A percentile compares a stretch with the other conserved stretches of the same genome.
Evolutionary conservation across 805 yeast genomes (phyloP).

Genomic region (Metschnikowia dekortorum): DNA sequence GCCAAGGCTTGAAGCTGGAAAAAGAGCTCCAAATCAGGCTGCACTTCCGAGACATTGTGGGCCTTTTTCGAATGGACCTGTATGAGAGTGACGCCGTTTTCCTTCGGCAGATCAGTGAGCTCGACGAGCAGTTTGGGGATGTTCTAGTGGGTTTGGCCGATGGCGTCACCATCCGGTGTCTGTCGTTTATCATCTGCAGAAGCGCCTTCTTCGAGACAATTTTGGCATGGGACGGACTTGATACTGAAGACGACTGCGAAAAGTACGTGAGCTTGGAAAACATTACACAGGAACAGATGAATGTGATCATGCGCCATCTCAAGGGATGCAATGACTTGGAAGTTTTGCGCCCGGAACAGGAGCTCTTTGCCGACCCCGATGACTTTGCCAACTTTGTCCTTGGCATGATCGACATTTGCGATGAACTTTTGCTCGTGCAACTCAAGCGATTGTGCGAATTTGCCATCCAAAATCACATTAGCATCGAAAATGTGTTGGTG

Average conservation of each 20-base stretch:
- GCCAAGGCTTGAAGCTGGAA: conserved; percentile 21
- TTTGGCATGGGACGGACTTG: conserved; percentile 48
- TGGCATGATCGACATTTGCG: conserved; percentile 57
- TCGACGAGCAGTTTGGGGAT: conserved; percentile 30
- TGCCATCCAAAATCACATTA: conserved; percentile 51
- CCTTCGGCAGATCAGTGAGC: conserved; percentile 6
- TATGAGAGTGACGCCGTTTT: conserved; percentile 8
- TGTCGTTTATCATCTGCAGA: conserved; percentile 50
- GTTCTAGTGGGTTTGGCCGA: conserved; percentile 44
- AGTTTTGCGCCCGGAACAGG: conserved; percentile 13
- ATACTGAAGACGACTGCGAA: conserved; percentile 9
- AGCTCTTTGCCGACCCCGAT: conserved; percentile 28
- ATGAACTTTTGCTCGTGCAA: conserved; percentile 56
- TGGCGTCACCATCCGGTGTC: conserved; percentile 44
- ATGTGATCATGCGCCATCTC: conserved; percentile 48
- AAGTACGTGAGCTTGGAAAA: conserved; percentile 40
- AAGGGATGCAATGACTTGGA: conserved; percentile 49
- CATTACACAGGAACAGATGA: conserved; percentile 40
- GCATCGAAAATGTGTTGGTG: conserved; percentile 54
- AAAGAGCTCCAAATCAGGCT: conserved; percentile 25
- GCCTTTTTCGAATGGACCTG: conserved; percentile 14
- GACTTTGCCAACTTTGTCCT: conserved; percentile 52
- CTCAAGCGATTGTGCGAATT: conserved; percentile 61
- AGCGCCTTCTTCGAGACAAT: conserved; percentile 61
- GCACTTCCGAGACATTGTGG: conserved; percentile 24